Evolutionary conservation across 163 green algal genomes (phyloP), one percentile per base, ranked within the genome.

Genomic region (Scenedesmus sp.): DNA sequence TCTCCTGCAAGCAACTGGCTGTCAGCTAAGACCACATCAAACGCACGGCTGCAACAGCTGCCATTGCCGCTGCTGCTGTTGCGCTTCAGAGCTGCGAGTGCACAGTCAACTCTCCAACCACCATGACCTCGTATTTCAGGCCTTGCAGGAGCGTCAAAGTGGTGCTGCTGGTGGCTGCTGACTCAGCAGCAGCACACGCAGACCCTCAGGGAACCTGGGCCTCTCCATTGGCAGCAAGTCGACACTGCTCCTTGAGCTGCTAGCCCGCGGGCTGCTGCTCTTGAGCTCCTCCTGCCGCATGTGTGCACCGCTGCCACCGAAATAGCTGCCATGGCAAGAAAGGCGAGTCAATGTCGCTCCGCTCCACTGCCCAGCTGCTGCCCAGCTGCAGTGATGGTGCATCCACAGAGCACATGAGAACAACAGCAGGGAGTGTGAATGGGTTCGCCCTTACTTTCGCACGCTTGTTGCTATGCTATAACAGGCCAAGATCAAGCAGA

Each of bases 171-270:
- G 87, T 40, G 22, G 73, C 79, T 37, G 88, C 83, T 46, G 89
- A 35, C 26, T 95, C 94, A 96, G 43, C 33, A 96, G 76, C 76
- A 96, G 56, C 72, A 95, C 89, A 24, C 79, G 68, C 44, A 95
- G 56, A 72, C 92, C 94, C 5, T 79, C 78, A 6, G 94, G 94
- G 53, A 95, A 95, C 56, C 89, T 89, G 3, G 94, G 94, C 46
- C 94, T 76, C 56, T 91, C 70, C 24, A 72, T 89, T 2, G n/a
- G 30, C 30, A 86, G 46, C 82, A 79, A 5, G 43, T 87, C 82
- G 13, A 87, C 0, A 10, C 49, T 78, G 53, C 82, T 78, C 65
- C 65, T 76, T 15, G 65, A 40, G 65, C 65, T 76, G 65, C 65
- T 40, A 18, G 61, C 61, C 4, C 30, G 26, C 5, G 61, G 61